Conservation (phyloP, 805 yeast genomes). For the Candida silvatica region DNA sequence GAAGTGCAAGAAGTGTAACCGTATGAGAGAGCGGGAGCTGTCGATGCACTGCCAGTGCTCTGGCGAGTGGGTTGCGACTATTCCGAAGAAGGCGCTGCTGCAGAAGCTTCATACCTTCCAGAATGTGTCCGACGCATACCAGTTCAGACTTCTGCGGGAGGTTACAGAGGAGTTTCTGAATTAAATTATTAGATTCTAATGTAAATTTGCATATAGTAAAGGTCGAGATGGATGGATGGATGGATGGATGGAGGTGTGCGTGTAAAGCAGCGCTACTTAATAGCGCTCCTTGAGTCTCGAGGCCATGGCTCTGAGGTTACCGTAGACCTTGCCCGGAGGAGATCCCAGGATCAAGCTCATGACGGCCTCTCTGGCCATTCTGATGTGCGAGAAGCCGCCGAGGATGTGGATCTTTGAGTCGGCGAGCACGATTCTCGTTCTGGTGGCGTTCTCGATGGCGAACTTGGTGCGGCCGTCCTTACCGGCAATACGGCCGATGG, state of each 20-base stretch:
- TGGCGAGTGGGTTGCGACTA: conserved; percentile 68
- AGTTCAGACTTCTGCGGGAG: conserved; percentile 44
- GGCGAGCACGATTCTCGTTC: conserved; percentile 96
- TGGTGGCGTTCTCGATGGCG: conserved; percentile 96
- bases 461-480: conserved; percentile 98
- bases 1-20: conserved; percentile 69
- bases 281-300: conserved; percentile 96
- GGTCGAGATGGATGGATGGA: background rate
- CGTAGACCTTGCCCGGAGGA: conserved; percentile 98
- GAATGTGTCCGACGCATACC: conserved; percentile 53
- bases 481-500: conserved; percentile 99
- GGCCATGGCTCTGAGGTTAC: conserved; percentile 93
- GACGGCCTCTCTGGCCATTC: conserved; percentile 98
- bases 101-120: conserved; percentile 39
- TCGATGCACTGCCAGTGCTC: conserved; percentile 79
- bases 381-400: conserved; percentile 94
- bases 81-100: conserved; percentile 35
- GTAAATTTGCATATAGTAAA: too few species aligned
- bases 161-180: conserved; percentile 17
- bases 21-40: conserved; percentile 58
- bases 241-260: background rate
- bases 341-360: conserved; percentile 92
- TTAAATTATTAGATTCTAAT: too few species aligned
- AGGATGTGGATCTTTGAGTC: conserved; percentile 93
- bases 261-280: conserved; percentile 28